Conservation (phyloP, 2,329 filamentous ascomycete genomes). For the Lizonia empirigonia region DNA sequence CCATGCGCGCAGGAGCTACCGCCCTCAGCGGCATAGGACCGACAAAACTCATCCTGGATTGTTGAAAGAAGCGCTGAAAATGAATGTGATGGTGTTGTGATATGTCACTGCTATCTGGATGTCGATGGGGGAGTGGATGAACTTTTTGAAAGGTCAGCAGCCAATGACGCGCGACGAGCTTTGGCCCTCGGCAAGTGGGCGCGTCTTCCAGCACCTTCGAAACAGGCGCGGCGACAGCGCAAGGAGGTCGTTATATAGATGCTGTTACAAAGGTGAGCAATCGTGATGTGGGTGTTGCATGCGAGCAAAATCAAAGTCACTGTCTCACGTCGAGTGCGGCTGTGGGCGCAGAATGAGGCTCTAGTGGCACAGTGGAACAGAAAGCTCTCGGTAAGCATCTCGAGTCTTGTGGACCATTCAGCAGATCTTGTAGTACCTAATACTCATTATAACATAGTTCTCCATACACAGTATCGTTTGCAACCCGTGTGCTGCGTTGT, state of each 20-base stretch:
- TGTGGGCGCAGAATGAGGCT: not conserved
- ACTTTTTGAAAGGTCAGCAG: conserved; percentile 12
- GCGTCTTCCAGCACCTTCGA: conserved; percentile 36
- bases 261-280: not conserved
- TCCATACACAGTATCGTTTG: conserved; percentile 3
- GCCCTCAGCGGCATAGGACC: conserved; percentile 44
- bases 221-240: conserved; percentile 5
- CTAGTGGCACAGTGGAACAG: not conserved
- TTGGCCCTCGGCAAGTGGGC: conserved; percentile 25
- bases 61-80: conserved; percentile 4
- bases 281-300: not conserved
- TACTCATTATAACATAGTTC: conserved; percentile 5
- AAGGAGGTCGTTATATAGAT: not conserved
- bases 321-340: not conserved
- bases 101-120: conserved; percentile 2
- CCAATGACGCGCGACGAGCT: conserved; percentile 28
- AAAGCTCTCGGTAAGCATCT: conserved; percentile 3
- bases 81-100: conserved; percentile 22
- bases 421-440: not conserved
- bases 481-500: conserved; percentile 4
- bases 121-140: conserved; percentile 15
- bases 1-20: conserved; percentile 40
- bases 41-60: conserved; percentile 42
- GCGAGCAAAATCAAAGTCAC: not conserved
- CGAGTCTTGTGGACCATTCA: not conserved